A percentile compares a stretch with the other conserved stretches of the same genome.
These are phyloP conservation scores for Trypanosoma avium DNA, from an alignment of 208 protist genomes.

Conservation along the genomic window DNA sequence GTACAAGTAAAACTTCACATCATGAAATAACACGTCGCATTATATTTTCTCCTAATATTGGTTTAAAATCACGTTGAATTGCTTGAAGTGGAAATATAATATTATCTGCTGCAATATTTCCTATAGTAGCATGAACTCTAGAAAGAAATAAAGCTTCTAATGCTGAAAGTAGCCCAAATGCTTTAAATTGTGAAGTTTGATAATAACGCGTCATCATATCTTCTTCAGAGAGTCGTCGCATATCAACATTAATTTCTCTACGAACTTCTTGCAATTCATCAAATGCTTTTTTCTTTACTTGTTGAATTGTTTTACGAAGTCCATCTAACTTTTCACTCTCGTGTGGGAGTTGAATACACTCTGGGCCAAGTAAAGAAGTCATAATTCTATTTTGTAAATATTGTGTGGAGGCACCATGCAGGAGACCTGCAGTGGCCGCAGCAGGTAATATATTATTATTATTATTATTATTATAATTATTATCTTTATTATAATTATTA, in stretches of 20 bases:
- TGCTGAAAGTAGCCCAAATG: slow-evolving; percentile 52
- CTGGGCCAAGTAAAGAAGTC: slow-evolving; percentile 56
- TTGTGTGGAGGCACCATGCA: slow-evolving; percentile 68
- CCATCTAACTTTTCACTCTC: slow-evolving; percentile 77
- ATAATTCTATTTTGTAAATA: slow-evolving; percentile 78
- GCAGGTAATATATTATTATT: slow-evolving; percentile 49
- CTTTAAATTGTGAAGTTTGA: slow-evolving; percentile 56
- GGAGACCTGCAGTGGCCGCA: slow-evolving; percentile 66
- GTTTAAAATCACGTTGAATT: slow-evolving; percentile 64
- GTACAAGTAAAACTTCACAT: slow-evolving; percentile 64
- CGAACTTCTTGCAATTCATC: slow-evolving; percentile 68
- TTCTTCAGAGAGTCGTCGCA: slow-evolving; percentile 55
- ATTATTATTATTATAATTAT: too few species aligned
- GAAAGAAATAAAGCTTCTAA: slow-evolving; percentile 81
- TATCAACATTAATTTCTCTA: slow-evolving; percentile 68
- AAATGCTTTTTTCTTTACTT: slow-evolving; percentile 81
- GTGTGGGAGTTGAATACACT: slow-evolving; percentile 80
- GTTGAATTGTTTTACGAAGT: slow-evolving; percentile 69
- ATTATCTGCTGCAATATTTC: slow-evolving; percentile 60
- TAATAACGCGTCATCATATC: slow-evolving; percentile 75
- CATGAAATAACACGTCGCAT: slow-evolving; percentile 63
- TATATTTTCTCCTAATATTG: slow-evolving; percentile 45
- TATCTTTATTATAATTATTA: too few species aligned
- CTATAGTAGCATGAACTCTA: slow-evolving; percentile 69
- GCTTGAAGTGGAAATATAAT: slow-evolving; percentile 59